Base-by-base conservation (phyloP, 2,329 filamentous ascomycete genomes). In the Penicillium paneum region DNA sequence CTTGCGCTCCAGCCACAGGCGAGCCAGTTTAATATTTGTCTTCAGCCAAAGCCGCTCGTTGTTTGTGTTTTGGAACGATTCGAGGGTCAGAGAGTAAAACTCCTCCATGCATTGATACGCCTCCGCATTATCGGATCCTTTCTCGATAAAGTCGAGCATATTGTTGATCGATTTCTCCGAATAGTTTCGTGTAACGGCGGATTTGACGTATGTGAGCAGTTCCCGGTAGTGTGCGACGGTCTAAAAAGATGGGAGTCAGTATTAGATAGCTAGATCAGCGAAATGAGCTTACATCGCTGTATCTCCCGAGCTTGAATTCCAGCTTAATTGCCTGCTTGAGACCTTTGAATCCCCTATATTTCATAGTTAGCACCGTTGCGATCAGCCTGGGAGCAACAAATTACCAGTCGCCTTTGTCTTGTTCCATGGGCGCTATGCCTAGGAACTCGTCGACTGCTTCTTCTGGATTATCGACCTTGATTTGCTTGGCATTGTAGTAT, bases 121-220 rank as follows among this genome's bases (percentile, higher is more conserved):
- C 40, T 86, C 84, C 8, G 85, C 83, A 57, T 86, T 82, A 60
- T 88, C 85, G 54, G 87, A 87, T n/a, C 85, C 89, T 76, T 97
- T 97, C 74, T 97, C 93, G 62, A 99, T 94, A 71, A 89, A 96
- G 76, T 97, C 94, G 43, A 99, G 85, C 87, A 99, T 96, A 73
- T 97, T 97, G 77, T 97, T 97, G 78, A 99, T 96, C 12, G 93
- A 97, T 74, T 97, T 97, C 75, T 99, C 94, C 1, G 94, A 97
- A 76, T 97, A 97, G 76, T 97, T 99, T 59, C 94, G 86, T 38
- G 94, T 97, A 43, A 99, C 93, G 8, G 93, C 93, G 3, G 90
- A 95, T 74, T 94, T 96, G 77, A 97, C 92, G 68, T 97, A 99
- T 43, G 92, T 97, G 61, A 99, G 85, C 29, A 99, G 90, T 76